Evolutionary conservation across 164 flowering plant species (phyloP), one percentile per base, ranked within the genome.

Genomic region (Umbilicus rupestris): DNA sequence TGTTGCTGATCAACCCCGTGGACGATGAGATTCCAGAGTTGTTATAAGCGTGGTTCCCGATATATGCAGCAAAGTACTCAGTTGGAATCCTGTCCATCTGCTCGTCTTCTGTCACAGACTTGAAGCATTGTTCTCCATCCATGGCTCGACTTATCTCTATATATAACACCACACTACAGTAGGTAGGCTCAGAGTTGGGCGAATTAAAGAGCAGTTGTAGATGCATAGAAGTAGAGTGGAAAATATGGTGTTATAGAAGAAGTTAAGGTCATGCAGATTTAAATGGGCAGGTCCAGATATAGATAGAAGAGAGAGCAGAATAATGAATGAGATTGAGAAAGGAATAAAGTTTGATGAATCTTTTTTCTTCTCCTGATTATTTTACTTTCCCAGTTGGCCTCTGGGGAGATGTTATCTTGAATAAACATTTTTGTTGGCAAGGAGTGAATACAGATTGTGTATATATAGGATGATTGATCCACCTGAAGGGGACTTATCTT

Each of bases 11-110:
- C 70, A 77, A 76, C 10, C 74, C 76, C 22, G 72, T 52, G 7
- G 78, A 69, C 3, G 73, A 68, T 0, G 63, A 67, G 33, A 63
- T 10, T 1, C 65, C 65, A 33, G 45, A 35, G 30, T 16, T 63
- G 42, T 37, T 17, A 35, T 41, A 35, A 12, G 45, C 73, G 3
- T 74, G n/a, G 12, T 67, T 45, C 3, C 64, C 75, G 12, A 44
- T 66, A 49, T 58, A 70, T 39, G 73, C 62, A n/a, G 73, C 73
- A 28, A 50, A 69, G 73, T 80, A 69, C 33, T 83, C 85, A 28
- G 60, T 55, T 14, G 83, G 80, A 58, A 81, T 71, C 70, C 76
- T 85, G 65, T 81, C 84, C 79, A 78, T 77, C 68, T 83, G 87
- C 58, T 84, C 83, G 62, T 71, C 62, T 46, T 80, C 73, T 29